Conservation (phyloP, 1,139 yeast genomes). For the Zygoascus hellenicus region DNA sequence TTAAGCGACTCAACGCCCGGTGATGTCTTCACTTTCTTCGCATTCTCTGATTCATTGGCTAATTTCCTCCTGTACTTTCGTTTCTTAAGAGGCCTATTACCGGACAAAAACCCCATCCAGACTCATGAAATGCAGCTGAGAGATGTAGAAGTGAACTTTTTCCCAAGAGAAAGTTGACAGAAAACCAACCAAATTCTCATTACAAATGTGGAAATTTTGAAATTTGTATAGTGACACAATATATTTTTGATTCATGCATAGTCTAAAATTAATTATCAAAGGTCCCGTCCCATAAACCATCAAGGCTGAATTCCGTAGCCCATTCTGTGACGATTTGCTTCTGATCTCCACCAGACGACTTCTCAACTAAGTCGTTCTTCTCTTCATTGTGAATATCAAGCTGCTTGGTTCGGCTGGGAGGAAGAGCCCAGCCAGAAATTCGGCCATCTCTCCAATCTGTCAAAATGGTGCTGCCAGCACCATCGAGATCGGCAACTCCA, state of each 20-base stretch:
- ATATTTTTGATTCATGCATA: too few relatives aligned
- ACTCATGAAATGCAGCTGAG: too few relatives aligned
- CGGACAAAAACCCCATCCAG: too few relatives aligned
- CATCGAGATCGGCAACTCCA: slow-evolving; percentile 82
- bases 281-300: slow-evolving; percentile 48
- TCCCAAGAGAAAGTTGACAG: too few relatives aligned
- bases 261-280: slow-evolving; percentile 11
- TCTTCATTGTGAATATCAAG: slow-evolving; percentile 12
- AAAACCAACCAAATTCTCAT: too few relatives aligned
- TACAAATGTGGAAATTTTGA: too few relatives aligned
- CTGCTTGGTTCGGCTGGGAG: slow-evolving; percentile 45
- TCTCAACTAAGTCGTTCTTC: slow-evolving; percentile 10
- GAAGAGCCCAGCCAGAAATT: slow-evolving; percentile 84
- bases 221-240: too few relatives aligned
- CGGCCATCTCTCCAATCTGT: slow-evolving; percentile 98
- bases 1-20: neutral
- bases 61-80: too few relatives aligned
- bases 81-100: too few relatives aligned
- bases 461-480: slow-evolving; percentile 78
- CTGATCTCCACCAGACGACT: slow-evolving; percentile 31
- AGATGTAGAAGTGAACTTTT: too few relatives aligned
- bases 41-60: too few relatives aligned
- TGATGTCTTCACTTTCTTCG: too few relatives aligned
- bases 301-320: slow-evolving; percentile 93
- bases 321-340: slow-evolving; percentile 67